A percentile compares a stretch with the other conserved stretches of the same genome.
These are phyloP conservation scores for Gracilaria caudata DNA, from an alignment of 23 red algal genomes.

Conservation along the genomic window DNA sequence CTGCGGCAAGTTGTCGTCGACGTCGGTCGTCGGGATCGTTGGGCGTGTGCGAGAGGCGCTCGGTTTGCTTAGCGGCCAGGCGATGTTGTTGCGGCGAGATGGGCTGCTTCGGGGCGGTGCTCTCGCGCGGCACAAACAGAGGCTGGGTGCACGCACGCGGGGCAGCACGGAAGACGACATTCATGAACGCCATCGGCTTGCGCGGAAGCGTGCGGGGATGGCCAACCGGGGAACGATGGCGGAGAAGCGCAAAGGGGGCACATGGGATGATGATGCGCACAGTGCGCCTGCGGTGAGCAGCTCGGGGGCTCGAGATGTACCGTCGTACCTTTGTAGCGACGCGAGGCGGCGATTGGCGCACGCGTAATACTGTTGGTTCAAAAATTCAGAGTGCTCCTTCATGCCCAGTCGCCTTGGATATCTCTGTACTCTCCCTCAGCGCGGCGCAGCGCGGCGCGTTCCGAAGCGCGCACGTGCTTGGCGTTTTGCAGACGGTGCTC, in stretches of 20 bases:
- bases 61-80: constrained; percentile 6
- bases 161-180: neutral
- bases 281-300: neutral
- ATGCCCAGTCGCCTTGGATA: constrained; percentile 71
- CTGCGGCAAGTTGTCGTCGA: constrained; percentile 8
- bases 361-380: neutral
- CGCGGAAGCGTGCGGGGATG: neutral
- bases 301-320: neutral
- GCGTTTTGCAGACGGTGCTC: constrained; percentile 12
- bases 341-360: neutral
- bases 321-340: too few species aligned
- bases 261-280: too few species aligned
- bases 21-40: constrained; percentile 15
- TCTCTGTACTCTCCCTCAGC: constrained; percentile 32
- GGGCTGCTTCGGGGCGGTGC: neutral
- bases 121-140: neutral
- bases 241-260: neutral
- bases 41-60: neutral
- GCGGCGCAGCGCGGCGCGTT: constrained; percentile 31
- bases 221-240: neutral
- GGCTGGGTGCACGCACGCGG: neutral
- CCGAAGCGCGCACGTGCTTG: constrained; percentile 1
- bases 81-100: neutral
- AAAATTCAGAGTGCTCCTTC: too few species aligned
- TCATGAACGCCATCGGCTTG: constrained; percentile 21